A percentile compares a stretch with the other conserved stretches of the same genome.
Evolutionary conservation across 129 eudicot genomes (phyloP).

Genomic region (Flaveria robusta): DNA sequence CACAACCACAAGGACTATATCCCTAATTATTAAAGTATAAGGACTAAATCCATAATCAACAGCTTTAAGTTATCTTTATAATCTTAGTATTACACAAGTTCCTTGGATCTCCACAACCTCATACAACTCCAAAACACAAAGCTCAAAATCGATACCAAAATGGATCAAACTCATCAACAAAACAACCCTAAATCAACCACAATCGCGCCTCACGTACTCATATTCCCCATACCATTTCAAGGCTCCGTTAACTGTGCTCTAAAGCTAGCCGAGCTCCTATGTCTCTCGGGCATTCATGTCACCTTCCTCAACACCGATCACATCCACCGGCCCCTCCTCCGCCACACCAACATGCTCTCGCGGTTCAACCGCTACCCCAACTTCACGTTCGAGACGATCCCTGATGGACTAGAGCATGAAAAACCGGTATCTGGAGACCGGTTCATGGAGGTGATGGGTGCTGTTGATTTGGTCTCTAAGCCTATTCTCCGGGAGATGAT

Average conservation of each 20-base stretch:
- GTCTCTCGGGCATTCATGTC: slow-evolving; percentile 48
- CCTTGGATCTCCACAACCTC: too few relatives aligned
- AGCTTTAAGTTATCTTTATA: too few relatives aligned
- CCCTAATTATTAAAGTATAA: too few relatives aligned
- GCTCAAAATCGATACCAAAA: not conserved
- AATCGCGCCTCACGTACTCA: slow-evolving; percentile 48
- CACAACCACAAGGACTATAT: too few relatives aligned
- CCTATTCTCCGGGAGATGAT: slow-evolving; percentile 41
- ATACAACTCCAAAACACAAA: too few relatives aligned
- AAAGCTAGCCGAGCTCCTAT: slow-evolving; percentile 64
- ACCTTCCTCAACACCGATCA: slow-evolving; percentile 60
- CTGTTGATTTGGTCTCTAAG: slow-evolving; percentile 21
- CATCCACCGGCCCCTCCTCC: slow-evolving; percentile 55
- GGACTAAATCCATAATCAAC: too few relatives aligned
- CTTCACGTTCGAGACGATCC: slow-evolving; percentile 37
- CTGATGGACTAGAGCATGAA: slow-evolving; percentile 44
- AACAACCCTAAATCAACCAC: not conserved
- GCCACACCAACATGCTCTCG: slow-evolving; percentile 44
- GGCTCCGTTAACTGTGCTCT: slow-evolving; percentile 64
- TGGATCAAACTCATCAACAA: slow-evolving; percentile 30
- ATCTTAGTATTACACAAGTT: too few relatives aligned
- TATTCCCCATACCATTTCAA: slow-evolving; percentile 67
- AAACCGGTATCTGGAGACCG: slow-evolving; percentile 26
- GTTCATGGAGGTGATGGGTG: slow-evolving; percentile 37
- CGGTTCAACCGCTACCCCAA: slow-evolving; percentile 44